Base-by-base conservation (phyloP, 768 basidiomycete species). In the Mycena kentingensis region DNA sequence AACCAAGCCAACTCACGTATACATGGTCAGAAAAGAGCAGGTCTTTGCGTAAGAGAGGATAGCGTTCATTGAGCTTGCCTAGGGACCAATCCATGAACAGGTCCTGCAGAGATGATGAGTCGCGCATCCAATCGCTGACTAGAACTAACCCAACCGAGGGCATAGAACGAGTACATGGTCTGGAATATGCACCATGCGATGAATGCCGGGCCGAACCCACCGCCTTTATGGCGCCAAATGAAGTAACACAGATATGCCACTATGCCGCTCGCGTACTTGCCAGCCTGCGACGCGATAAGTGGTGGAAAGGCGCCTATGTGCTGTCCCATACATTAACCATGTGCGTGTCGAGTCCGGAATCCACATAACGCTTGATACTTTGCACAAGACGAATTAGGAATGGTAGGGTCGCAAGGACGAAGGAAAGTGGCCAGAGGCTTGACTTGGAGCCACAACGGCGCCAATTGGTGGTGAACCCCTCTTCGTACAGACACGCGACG, bases 81-180 rank as follows among this genome's bases (percentile, higher is more conserved):
- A 98, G 66, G 1, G 89, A 91, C 96, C 96, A 98, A 67, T 98
- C 96, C 82, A 95, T 88, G 6, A 87, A 63, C 21, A 93, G 65
- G 60, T 97, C 93, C 93, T 91, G 24, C 15, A 5, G n/a, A 16
- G 26, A n/a, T 24, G 5, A 16, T 49, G 25, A 45, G 19, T 7
- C 26, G n/a, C 32, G n/a, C 7, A 4, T 7, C 34, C 8, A n/a
- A 34, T 25, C 18, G 15, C 22, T 6, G 22, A 47, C 48, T 6
- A 27, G 25, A 44, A 49, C 51, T 26, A 19, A 45, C 58, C 58
- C 52, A 51, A 38, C 16, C 25, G 28, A 36, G 16, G 29, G 16
- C 46, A 27, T 34, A 54, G 7, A 38, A 24, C 16, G 46, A 42
- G 22, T 60, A 60, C 16, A 52, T 16, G 15, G 58, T 55, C 28